Conservation (phyloP, 140 eudicot species). For the Bidens hawaiensis region DNA sequence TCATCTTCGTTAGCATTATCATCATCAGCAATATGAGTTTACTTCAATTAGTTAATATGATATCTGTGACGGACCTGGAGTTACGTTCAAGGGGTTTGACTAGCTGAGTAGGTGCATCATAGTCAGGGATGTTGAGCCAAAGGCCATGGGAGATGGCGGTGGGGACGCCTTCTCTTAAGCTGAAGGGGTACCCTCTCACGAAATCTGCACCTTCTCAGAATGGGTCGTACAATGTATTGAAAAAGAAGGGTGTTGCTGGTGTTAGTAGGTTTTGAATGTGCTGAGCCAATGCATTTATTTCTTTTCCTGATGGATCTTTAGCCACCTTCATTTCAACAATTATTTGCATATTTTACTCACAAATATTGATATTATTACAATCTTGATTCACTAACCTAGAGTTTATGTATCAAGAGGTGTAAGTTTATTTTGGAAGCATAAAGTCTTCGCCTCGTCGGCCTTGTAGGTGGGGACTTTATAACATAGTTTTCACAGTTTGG, state of each 20-base stretch:
- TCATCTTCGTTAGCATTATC: too few relatives aligned
- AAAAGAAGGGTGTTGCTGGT: slow-evolving; percentile 45
- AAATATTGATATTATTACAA: not conserved
- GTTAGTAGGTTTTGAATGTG: slow-evolving; percentile 40
- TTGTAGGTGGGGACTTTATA: slow-evolving; percentile 66
- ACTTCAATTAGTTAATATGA: not conserved
- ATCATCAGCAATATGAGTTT: not conserved
- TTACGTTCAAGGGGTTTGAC: slow-evolving; percentile 50
- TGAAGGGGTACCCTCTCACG: slow-evolving; percentile 44
- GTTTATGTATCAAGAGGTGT: not conserved
- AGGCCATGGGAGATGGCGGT: slow-evolving; percentile 47
- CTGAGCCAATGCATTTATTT: slow-evolving; percentile 44
- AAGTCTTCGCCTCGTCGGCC: too few relatives aligned
- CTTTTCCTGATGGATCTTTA: slow-evolving; percentile 44
- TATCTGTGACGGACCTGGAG: slow-evolving; percentile 23
- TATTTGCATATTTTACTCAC: not conserved
- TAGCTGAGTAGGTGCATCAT: slow-evolving; percentile 52
- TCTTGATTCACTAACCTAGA: not conserved
- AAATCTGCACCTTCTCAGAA: slow-evolving; percentile 48
- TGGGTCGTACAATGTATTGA: slow-evolving; percentile 49
- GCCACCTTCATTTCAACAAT: slow-evolving; percentile 32
- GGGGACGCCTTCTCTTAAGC: slow-evolving; percentile 47
- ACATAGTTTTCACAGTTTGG: too few relatives aligned
- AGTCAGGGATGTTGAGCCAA: slow-evolving; percentile 52
- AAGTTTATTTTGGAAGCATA: not conserved